A percentile compares a stretch with the other conserved stretches of the same genome.
phyloP scores from a whole-genome alignment of 192 early-diverging fungal genomes.

The Lobosporangium transversale region DNA sequence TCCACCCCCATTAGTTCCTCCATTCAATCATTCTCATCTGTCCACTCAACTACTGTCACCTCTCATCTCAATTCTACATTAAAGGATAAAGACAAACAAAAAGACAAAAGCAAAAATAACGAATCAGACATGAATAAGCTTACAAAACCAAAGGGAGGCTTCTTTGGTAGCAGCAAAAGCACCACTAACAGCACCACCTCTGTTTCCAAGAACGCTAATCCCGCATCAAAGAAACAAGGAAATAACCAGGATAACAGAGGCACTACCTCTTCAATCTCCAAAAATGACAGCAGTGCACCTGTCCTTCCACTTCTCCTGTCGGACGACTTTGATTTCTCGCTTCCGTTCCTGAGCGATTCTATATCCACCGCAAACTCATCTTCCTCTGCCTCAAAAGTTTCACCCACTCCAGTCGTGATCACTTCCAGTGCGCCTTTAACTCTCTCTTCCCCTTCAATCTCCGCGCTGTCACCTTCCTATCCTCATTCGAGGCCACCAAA shows the following conservation, averaged over 20 bases:
- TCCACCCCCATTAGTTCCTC: conserved; percentile 36
- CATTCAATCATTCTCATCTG: conserved; percentile 18
- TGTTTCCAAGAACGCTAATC: background rate
- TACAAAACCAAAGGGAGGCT: conserved; percentile 8
- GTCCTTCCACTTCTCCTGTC: conserved; percentile 25
- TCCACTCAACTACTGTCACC: conserved; percentile 10
- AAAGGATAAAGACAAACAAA: background rate
- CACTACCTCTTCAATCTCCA: background rate
- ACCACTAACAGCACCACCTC: conserved; percentile 7
- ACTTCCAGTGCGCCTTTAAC: conserved; percentile 6
- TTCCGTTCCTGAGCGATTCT: conserved; percentile 31
- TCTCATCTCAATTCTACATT: background rate
- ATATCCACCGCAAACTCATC: background rate
- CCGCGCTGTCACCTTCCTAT: conserved; percentile 3
- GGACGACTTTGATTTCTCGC: conserved; percentile 39
- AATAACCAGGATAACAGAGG: conserved; percentile 7
- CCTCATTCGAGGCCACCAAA: conserved; percentile 6
- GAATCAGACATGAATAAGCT: conserved; percentile 8
- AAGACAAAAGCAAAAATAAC: conserved; percentile 3
- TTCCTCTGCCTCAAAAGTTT: background rate
- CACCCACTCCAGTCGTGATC: conserved; percentile 3
- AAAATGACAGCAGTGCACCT: background rate
- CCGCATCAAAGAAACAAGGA: conserved; percentile 2
- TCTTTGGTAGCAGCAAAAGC: conserved; percentile 7
- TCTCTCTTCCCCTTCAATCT: background rate